Percentiles rank a stretch among this genome's conserved stretches.
Conservation (phyloP, 805 yeast species). For the Vanderwaltozyma tropicalis region DNA sequence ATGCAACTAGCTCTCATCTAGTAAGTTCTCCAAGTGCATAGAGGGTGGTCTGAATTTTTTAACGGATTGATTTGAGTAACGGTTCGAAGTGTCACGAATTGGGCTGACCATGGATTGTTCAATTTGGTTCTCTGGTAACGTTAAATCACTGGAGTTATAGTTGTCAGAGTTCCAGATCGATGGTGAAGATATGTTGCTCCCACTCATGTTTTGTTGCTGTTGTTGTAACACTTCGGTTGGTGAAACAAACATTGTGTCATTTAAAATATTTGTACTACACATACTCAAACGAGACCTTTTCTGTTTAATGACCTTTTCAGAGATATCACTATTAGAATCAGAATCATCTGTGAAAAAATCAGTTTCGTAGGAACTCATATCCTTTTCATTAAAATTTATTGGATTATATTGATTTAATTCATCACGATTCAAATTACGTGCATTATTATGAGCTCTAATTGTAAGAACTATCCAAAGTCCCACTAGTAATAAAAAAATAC, state of each 20-base stretch:
- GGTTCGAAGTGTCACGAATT: neutral
- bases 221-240: constrained; percentile 36
- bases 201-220: no score
- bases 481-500: constrained; percentile 29
- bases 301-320: constrained; percentile 17
- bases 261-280: neutral
- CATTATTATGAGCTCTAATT: constrained; percentile 20
- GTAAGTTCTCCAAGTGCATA: constrained; percentile 36
- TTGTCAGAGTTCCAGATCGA: no score
- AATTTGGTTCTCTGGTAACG: neutral
- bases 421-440: constrained; percentile 5
- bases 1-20: constrained; percentile 16
- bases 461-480: constrained; percentile 17
- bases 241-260: constrained; percentile 39
- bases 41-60: constrained; percentile 39
- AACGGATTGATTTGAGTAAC: constrained; percentile 1
- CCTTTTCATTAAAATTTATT: neutral
- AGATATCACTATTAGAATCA: constrained; percentile 14
- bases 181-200: no score
- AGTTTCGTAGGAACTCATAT: neutral
- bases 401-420: no score
- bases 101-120: constrained; percentile 1
- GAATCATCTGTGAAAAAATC: constrained; percentile 1
- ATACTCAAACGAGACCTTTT: constrained; percentile 2
- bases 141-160: neutral